Conservation (phyloP, 345 rosid species). For the Populus simonii region DNA sequence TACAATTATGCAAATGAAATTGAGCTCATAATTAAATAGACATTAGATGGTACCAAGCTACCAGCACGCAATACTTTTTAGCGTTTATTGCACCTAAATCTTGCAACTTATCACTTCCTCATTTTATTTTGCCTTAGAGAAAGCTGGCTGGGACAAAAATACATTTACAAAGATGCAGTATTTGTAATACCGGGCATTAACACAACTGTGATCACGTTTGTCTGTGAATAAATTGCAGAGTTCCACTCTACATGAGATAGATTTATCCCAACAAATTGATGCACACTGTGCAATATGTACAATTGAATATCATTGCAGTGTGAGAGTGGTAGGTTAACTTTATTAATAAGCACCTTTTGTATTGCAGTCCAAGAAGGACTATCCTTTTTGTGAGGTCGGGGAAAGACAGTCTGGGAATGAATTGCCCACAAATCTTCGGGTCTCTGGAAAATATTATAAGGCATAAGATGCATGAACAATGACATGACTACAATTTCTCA, state of each 20-base stretch:
- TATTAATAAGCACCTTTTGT: constrained; percentile 48
- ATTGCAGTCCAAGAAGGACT: constrained; percentile 79
- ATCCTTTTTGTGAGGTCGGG: constrained; percentile 77
- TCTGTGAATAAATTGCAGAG: not conserved
- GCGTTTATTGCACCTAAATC: not conserved
- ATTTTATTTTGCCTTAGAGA: not conserved
- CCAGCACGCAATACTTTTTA: not conserved
- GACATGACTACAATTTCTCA: not conserved
- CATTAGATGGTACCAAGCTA: not conserved
- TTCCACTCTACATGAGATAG: not conserved
- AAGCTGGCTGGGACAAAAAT: not conserved
- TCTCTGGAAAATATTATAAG: constrained; percentile 48
- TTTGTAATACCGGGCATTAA: not conserved
- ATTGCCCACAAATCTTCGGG: constrained; percentile 94
- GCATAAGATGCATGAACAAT: constrained; percentile 17
- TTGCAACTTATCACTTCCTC: not conserved
- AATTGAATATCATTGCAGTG: not conserved
- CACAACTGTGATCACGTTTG: not conserved
- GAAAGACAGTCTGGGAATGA: constrained; percentile 71
- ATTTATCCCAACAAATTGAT: not conserved
- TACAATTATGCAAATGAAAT: not conserved
- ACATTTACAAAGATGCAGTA: no score
- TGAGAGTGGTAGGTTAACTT: not conserved
- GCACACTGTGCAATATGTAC: not conserved
- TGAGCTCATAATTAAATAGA: not conserved